A percentile compares a stretch with the other conserved stretches of the same genome.
These are phyloP conservation scores for Thielaviopsis punctulata DNA, from an alignment of 2,329 filamentous ascomycete species.

Conservation along the genomic window DNA sequence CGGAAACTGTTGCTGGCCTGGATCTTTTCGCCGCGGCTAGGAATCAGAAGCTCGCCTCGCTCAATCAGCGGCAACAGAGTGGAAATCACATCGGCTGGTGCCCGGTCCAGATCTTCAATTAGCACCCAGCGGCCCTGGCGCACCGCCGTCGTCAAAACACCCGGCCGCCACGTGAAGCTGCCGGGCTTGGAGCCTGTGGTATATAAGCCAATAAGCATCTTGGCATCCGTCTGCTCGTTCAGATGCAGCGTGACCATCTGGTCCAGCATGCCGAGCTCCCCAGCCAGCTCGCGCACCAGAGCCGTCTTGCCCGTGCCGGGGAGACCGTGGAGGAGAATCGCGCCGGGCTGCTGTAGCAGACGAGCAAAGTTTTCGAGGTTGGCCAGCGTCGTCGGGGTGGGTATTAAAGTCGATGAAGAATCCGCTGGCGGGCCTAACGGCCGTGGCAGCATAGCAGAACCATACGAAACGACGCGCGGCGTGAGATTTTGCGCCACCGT, in stretches of 20 bases:
- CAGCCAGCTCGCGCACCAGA: slow-evolving; percentile 65
- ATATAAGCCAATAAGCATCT: slow-evolving; percentile 88
- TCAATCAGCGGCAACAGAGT: slow-evolving; percentile 86
- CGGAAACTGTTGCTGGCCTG: slow-evolving; percentile 71
- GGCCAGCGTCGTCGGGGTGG: slow-evolving; percentile 51
- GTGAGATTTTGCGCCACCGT: slow-evolving; percentile 32
- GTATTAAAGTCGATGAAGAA: slow-evolving; percentile 21
- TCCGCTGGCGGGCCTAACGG: slow-evolving; percentile 27
- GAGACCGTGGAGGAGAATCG: slow-evolving; percentile 65
- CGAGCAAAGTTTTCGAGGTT: slow-evolving; percentile 57
- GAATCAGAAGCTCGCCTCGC: slow-evolving; percentile 74
- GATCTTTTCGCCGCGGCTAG: slow-evolving; percentile 73
- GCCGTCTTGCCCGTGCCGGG: slow-evolving; percentile 86
- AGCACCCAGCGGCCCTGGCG: slow-evolving; percentile 90
- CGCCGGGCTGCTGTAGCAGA: slow-evolving; percentile 48
- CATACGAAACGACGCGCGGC: slow-evolving; percentile 45
- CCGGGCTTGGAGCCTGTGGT: slow-evolving; percentile 75
- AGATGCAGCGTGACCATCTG: slow-evolving; percentile 87
- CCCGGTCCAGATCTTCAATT: slow-evolving; percentile 90
- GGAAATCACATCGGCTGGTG: slow-evolving; percentile 87
- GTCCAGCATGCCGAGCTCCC: slow-evolving; percentile 58
- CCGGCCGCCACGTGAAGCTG: slow-evolving; percentile 81
- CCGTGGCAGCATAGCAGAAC: slow-evolving; percentile 48
- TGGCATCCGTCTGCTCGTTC: slow-evolving; percentile 96
- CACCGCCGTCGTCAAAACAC: slow-evolving; percentile 85